These are phyloP conservation scores for Ogataea zsoltii DNA, from an alignment of 805 yeast genomes.

Conservation along the genomic window DNA sequence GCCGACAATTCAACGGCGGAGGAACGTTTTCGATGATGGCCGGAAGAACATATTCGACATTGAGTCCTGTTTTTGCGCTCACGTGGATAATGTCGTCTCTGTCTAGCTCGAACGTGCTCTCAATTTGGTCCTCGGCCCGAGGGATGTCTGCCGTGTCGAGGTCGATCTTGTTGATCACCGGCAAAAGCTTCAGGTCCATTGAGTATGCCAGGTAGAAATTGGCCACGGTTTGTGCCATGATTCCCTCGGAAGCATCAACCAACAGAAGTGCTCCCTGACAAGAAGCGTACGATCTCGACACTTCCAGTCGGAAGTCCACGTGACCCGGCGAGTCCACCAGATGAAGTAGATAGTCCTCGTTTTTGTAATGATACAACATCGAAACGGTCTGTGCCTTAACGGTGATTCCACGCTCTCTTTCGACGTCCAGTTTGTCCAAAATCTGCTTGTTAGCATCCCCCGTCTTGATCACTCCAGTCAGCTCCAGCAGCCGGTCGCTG, in stretches of 20 bases:
- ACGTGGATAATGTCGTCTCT: conserved; percentile 75
- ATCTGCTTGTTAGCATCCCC: conserved; percentile 75
- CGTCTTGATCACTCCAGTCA: conserved; percentile 84
- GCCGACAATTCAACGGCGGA: conserved; percentile 44
- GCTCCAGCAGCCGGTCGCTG: conserved; percentile 82
- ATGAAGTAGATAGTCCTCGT: conserved; percentile 79
- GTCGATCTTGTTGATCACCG: conserved; percentile 91
- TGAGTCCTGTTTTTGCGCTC: conserved; percentile 88
- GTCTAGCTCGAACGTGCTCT: conserved; percentile 76
- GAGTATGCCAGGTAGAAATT: conserved; percentile 89
- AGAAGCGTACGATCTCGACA: conserved; percentile 89
- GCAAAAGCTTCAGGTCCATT: conserved; percentile 76
- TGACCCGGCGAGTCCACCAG: conserved; percentile 98
- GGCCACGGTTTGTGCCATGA: conserved; percentile 98
- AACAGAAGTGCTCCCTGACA: conserved; percentile 91
- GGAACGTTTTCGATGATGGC: conserved; percentile 83
- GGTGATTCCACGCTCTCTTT: conserved; percentile 93
- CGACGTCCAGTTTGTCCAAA: conserved; percentile 89
- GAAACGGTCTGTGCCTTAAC: conserved; percentile 97
- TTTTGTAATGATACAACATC: conserved; percentile 74
- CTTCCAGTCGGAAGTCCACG: conserved; percentile 94
- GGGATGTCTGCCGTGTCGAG: conserved; percentile 84
- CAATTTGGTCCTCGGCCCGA: conserved; percentile 81
- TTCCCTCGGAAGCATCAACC: conserved; percentile 95
- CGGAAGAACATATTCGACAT: conserved; percentile 79